phyloP scores from a whole-genome alignment of 2,329 filamentous ascomycete species.

The Fusarium humuli region DNA sequence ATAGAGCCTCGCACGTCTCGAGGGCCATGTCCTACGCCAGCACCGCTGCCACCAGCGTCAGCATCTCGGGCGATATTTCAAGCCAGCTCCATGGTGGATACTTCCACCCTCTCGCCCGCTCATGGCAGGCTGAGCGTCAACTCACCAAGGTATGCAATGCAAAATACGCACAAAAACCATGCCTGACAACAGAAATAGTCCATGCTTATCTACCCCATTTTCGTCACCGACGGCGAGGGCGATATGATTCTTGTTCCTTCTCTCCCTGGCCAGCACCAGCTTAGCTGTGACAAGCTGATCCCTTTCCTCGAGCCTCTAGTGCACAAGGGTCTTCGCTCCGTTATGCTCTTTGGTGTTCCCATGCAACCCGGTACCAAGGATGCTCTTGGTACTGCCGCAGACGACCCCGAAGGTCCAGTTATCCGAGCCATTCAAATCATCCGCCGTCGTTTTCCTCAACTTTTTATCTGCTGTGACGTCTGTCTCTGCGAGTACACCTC shows the following conservation, averaged over 20 bases:
- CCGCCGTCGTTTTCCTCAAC: conserved; percentile 84
- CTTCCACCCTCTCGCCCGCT: conserved; percentile 80
- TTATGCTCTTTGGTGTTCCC: conserved; percentile 96
- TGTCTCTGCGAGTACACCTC: conserved; percentile 99
- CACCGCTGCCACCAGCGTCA: conserved; percentile 75
- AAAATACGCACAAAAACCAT: neutral
- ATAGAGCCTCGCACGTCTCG: conserved; percentile 70
- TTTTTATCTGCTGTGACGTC: conserved; percentile 93
- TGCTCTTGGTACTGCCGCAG: conserved; percentile 88
- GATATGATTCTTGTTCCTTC: conserved; percentile 92
- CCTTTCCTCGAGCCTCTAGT: conserved; percentile 88
- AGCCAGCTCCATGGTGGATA: conserved; percentile 88
- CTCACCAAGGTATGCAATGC: conserved; percentile 76
- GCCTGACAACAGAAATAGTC: conserved; percentile 66
- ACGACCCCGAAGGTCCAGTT: conserved; percentile 92
- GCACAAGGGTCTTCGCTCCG: conserved; percentile 88
- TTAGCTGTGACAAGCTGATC: conserved; percentile 86
- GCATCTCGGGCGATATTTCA: conserved; percentile 79
- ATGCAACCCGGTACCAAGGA: conserved; percentile 86
- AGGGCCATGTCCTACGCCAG: conserved; percentile 74
- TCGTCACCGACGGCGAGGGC: conserved; percentile 93
- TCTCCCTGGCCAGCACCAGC: conserved; percentile 88
- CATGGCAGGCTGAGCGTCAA: conserved; percentile 87
- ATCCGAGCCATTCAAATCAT: conserved; percentile 88
- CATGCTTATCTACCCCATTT: conserved; percentile 98